These are phyloP conservation scores for Cyphellophora europaea DNA, from an alignment of 2,329 filamentous ascomycete species.

Conservation along the genomic window DNA sequence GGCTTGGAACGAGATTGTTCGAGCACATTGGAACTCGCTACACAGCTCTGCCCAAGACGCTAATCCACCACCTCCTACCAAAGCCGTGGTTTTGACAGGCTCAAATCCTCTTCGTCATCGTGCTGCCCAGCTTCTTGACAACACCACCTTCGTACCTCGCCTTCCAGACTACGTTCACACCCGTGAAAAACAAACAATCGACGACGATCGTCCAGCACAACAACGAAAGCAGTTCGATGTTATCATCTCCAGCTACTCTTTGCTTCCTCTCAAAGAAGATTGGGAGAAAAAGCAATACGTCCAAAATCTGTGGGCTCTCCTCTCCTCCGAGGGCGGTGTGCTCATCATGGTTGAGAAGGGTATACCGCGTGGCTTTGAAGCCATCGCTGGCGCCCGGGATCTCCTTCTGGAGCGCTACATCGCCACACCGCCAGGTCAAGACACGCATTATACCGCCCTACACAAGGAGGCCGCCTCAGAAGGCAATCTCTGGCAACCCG, in stretches of 20 bases:
- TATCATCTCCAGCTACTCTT: slow-evolving; percentile 76
- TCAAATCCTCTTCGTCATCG: slow-evolving; percentile 67
- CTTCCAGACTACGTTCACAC: slow-evolving; percentile 76
- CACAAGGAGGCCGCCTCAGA: slow-evolving; percentile 7
- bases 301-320: slow-evolving; percentile 80
- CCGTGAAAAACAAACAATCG: slow-evolving; percentile 46
- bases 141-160: slow-evolving; percentile 85
- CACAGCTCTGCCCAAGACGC: slow-evolving; percentile 28
- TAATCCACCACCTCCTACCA: slow-evolving; percentile 50
- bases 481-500: slow-evolving; percentile 32
- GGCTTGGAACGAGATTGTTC: slow-evolving; percentile 60
- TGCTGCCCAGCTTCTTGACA: slow-evolving; percentile 65
- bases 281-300: slow-evolving; percentile 69
- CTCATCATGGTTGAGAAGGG: slow-evolving; percentile 86
- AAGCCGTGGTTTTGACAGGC: slow-evolving; percentile 71
- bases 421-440: slow-evolving; percentile 30
- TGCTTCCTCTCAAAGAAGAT: slow-evolving; percentile 67
- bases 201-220: slow-evolving; percentile 43
- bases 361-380: slow-evolving; percentile 83
- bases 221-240: slow-evolving; percentile 76
- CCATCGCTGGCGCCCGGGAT: slow-evolving; percentile 73
- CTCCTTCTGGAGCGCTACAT: slow-evolving; percentile 70
- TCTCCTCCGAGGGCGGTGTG: slow-evolving; percentile 76
- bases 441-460: slow-evolving; percentile 23
- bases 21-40: slow-evolving; percentile 72